Percentiles rank a stretch among this genome's conserved stretches.
Conservation (phyloP, 257 asterid genomes). For the Thymus quinquecostatus region DNA sequence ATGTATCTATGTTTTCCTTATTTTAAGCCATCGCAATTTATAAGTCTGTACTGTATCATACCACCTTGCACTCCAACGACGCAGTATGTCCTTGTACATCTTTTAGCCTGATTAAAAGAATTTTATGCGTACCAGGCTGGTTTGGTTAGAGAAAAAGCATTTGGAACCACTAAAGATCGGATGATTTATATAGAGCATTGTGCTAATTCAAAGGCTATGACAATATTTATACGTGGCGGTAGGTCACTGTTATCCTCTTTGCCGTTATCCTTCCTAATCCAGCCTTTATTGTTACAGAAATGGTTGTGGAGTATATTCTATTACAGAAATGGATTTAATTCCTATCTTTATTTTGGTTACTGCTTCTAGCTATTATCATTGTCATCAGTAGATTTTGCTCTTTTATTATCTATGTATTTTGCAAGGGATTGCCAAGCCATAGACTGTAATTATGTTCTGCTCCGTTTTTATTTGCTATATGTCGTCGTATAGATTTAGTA, state of each 20-base stretch:
- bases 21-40: not conserved
- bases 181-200: slow-evolving; percentile 98
- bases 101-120: slow-evolving; percentile 7
- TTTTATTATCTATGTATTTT: not conserved
- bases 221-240: slow-evolving; percentile 98
- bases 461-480: not conserved
- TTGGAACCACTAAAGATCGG: slow-evolving; percentile 94
- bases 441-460: slow-evolving; percentile 1
- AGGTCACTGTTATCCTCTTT: slow-evolving; percentile 36
- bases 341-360: slow-evolving; percentile 3
- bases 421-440: not conserved
- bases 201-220: slow-evolving; percentile 95
- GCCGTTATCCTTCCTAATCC: no score
- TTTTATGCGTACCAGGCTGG: slow-evolving; percentile 67
- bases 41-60: not conserved
- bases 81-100: not conserved
- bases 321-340: not conserved
- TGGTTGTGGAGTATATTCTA: no score
- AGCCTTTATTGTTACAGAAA: no score
- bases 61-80: not conserved
- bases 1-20: not conserved
- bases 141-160: slow-evolving; percentile 88
- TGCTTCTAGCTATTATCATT: slow-evolving; percentile 6
- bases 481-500: not conserved
- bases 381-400: not conserved